Evolutionary conservation across 2,329 filamentous ascomycete genomes (phyloP).

Genomic region (Hymenoscyphus occultus): DNA sequence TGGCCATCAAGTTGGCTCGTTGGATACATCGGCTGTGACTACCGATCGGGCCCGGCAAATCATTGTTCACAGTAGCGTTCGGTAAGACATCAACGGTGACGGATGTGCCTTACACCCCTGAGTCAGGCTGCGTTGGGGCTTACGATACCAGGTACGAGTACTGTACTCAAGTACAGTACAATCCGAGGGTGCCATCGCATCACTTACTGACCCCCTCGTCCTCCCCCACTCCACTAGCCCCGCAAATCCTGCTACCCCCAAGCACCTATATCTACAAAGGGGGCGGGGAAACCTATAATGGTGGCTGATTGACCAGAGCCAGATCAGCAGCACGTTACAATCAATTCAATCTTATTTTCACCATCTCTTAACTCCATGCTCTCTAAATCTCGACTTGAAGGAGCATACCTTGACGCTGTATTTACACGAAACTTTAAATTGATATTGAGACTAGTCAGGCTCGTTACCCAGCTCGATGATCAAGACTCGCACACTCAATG

Average conservation of each 20-base stretch:
- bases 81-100: too few species aligned
- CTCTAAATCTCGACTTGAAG: neutral
- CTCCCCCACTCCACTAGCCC: neutral
- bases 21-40: too few species aligned
- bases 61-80: too few species aligned
- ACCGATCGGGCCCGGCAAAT: too few species aligned
- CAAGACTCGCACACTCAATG: neutral
- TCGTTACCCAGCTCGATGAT: neutral
- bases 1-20: neutral
- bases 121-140: too few species aligned
- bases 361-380: neutral
- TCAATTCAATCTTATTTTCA: conserved; percentile 2
- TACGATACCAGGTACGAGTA: too few species aligned
- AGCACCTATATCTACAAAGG: neutral
- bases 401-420: neutral
- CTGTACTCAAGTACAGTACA: neutral
- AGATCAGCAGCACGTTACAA: neutral
- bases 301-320: neutral
- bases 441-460: neutral
- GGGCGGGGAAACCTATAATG: neutral
- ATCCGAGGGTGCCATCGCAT: neutral
- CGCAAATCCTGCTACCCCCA: neutral
- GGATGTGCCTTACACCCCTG: too few species aligned
- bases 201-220: neutral
- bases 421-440: neutral